A percentile compares a stretch with the other conserved stretches of the same genome.
Evolutionary conservation across 1,139 yeast species (phyloP).

Genomic region (Pichia sp.): DNA sequence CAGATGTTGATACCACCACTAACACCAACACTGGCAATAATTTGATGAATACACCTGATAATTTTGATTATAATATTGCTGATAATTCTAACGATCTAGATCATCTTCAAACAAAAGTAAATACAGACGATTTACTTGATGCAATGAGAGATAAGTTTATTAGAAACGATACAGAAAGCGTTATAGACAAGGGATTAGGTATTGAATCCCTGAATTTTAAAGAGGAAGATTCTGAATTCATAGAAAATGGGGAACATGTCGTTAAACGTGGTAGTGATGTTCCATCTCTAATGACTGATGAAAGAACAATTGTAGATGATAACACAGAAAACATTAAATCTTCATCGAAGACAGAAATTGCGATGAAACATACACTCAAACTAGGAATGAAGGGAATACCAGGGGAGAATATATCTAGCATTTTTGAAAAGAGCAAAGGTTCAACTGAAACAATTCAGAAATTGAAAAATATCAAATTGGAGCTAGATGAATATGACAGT

Average conservation of each 20-base stretch:
- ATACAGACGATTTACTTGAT: constrained; percentile 2
- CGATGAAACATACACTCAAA: background rate
- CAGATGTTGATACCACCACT: background rate
- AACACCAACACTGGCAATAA: background rate
- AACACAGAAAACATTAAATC: background rate
- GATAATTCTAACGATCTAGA: constrained; percentile 2
- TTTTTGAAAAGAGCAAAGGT: background rate
- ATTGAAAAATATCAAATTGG: background rate
- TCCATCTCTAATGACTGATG: background rate
- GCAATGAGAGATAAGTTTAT: constrained; percentile 14
- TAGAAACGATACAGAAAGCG: constrained; percentile 8
- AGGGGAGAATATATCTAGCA: background rate
- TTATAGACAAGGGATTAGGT: background rate
- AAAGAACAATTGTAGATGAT: background rate
- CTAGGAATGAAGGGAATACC: background rate
- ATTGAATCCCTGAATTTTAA: too few species aligned
- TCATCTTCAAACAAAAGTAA: background rate
- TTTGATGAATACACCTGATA: background rate
- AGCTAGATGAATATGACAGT: background rate
- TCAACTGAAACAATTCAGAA: background rate
- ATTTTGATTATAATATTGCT: background rate
- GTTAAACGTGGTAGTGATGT: background rate
- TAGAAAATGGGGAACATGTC: background rate
- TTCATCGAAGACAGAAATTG: background rate
- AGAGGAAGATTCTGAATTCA: background rate